Evolutionary conservation across 192 early-diverging fungal species (phyloP).

Genomic region (Cladochytrium replicatum): DNA sequence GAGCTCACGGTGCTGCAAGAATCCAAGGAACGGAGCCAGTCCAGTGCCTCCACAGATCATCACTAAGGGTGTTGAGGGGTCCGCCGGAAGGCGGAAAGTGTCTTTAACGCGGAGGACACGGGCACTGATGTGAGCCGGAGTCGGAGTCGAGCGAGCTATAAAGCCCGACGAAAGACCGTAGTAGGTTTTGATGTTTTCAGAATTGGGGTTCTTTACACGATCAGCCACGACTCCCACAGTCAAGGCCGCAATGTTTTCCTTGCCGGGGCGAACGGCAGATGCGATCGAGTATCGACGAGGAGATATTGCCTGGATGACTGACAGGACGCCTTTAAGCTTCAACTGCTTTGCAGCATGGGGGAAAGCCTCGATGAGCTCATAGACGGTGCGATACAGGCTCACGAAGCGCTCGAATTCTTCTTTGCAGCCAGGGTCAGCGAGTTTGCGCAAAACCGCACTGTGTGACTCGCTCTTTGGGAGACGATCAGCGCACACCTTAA

Average conservation of each 20-base stretch:
- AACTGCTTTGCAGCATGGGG: conserved; percentile 24
- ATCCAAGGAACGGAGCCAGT: conserved; percentile 5
- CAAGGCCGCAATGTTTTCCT: not conserved
- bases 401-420: conserved; percentile 31
- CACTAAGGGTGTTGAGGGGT: not conserved
- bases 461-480: conserved; percentile 23
- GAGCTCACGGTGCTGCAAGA: not conserved
- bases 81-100: conserved; percentile 4
- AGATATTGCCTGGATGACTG: conserved; percentile 16
- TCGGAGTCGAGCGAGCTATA: not conserved
- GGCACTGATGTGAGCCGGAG: not conserved
- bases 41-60: conserved; percentile 9
- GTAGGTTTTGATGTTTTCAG: conserved; percentile 1
- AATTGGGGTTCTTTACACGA: not conserved
- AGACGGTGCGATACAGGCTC: conserved; percentile 28
- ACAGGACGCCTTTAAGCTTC: conserved; percentile 29
- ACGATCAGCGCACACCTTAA: conserved; percentile 24
- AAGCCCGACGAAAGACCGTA: conserved; percentile 13
- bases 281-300: conserved; percentile 30
- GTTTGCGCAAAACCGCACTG: conserved; percentile 16
- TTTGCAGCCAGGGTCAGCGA: conserved; percentile 17
- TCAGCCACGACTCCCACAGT: conserved; percentile 16
- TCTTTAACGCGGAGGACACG: not conserved
- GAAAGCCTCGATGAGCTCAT: conserved; percentile 33
- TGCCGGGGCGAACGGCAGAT: conserved; percentile 5